Percentiles rank a stretch among this genome's conserved stretches.
phyloP scores from a whole-genome alignment of 495 filamentous ascomycete genomes.

The Xylaria scruposa region DNA sequence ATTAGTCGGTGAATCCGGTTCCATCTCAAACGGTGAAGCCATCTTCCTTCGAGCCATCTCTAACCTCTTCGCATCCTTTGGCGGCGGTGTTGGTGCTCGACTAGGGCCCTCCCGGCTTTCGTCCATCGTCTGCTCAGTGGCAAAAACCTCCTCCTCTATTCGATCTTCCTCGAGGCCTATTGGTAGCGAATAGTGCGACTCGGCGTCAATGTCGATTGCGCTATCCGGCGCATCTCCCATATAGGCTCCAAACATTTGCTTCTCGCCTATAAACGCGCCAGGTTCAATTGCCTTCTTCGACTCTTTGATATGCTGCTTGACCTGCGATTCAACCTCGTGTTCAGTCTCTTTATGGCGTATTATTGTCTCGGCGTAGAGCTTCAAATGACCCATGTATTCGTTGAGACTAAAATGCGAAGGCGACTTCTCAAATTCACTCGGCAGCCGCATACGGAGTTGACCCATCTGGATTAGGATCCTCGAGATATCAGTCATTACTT shows the following conservation, averaged over 20 bases:
- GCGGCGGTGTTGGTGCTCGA: conserved; percentile 48
- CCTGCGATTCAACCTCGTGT: conserved; percentile 31
- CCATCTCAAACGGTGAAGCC: conserved; percentile 31
- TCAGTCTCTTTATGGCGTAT: conserved; percentile 34
- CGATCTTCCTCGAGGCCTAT: conserved; percentile 8
- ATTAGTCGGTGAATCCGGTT: conserved; percentile 27
- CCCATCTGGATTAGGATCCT: conserved; percentile 39
- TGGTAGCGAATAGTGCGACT: conserved; percentile 31
- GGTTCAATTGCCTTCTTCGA: conserved; percentile 16
- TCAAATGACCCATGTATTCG: conserved; percentile 45
- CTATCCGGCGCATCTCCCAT: conserved; percentile 50
- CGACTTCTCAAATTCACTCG: conserved; percentile 45
- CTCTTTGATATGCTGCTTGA: conserved; percentile 25
- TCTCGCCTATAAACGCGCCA: conserved; percentile 37
- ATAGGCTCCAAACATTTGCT: conserved; percentile 37
- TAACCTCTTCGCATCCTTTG: conserved; percentile 42
- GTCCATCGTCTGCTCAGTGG: conserved; percentile 39
- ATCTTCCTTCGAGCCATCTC: conserved; percentile 32
- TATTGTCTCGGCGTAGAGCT: conserved; percentile 38
- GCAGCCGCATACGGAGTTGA: conserved; percentile 36
- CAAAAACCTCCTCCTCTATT: conserved; percentile 31
- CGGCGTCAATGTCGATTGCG: conserved; percentile 49
- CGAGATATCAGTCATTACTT: conserved; percentile 39
- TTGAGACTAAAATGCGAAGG: conserved; percentile 41
- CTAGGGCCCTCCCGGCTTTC: conserved; percentile 38